Percentiles rank a stretch among this genome's conserved stretches.
phyloP scores from a whole-genome alignment of 352 stramenopile species.

The Globisporangium nunn region DNA sequence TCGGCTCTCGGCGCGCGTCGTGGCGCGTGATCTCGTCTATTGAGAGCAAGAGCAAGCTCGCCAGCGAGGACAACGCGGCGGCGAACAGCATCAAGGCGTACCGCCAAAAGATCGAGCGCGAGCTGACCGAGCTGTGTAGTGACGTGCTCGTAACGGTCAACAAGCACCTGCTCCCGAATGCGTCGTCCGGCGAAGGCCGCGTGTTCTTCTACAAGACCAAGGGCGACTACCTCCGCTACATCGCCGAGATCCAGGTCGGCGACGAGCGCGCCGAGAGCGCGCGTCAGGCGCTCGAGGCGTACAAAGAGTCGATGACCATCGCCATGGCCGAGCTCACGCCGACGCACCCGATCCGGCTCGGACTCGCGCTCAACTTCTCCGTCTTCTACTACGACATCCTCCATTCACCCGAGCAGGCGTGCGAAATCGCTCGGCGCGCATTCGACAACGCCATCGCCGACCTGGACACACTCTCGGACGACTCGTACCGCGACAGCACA shows the following conservation, averaged over 20 bases:
- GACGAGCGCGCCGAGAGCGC: slow-evolving; percentile 90
- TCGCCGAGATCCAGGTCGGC: slow-evolving; percentile 98
- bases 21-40: slow-evolving; percentile 99
- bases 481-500: slow-evolving; percentile 99
- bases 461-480: slow-evolving; percentile 98
- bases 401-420: slow-evolving; percentile 93
- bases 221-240: slow-evolving; percentile 99
- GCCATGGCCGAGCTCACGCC: slow-evolving; percentile 34
- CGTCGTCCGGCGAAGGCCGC: slow-evolving; percentile 95
- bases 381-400: slow-evolving; percentile 99
- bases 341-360: slow-evolving; percentile 95
- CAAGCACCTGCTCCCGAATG: slow-evolving; percentile 96
- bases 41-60: slow-evolving; percentile 90
- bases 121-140: slow-evolving; percentile 94
- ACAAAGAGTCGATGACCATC: slow-evolving; percentile 65
- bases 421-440: slow-evolving; percentile 92
- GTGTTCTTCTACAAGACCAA: slow-evolving; percentile 99
- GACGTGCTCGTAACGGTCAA: slow-evolving; percentile 98
- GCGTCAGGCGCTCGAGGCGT: slow-evolving; percentile 87
- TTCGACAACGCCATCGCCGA: slow-evolving; percentile 99
- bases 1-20: slow-evolving; percentile 95
- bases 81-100: slow-evolving; percentile 92
- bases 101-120: slow-evolving; percentile 94
- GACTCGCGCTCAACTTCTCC: slow-evolving; percentile 98
- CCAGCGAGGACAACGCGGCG: slow-evolving; percentile 7